phyloP scores from a whole-genome alignment of 108 stramenopile genomes.

The Discostella stelligeroides region DNA sequence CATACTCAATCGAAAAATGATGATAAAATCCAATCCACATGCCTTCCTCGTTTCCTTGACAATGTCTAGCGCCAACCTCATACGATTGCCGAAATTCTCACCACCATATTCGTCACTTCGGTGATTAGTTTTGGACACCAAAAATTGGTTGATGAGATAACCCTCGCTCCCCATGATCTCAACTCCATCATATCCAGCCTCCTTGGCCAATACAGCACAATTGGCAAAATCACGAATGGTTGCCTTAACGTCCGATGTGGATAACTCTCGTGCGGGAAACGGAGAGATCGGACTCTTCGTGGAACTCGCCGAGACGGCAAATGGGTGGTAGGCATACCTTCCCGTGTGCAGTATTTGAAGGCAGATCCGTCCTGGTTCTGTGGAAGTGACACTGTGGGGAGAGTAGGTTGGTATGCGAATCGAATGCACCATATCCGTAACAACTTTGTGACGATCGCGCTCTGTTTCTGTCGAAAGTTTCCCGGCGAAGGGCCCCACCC shows the following conservation, averaged over 20 bases:
- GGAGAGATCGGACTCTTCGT: slow-evolving; percentile 91
- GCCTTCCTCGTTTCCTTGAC: slow-evolving; percentile 85
- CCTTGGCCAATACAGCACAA: slow-evolving; percentile 83
- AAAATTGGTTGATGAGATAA: slow-evolving; percentile 97
- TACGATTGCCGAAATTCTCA: slow-evolving; percentile 83
- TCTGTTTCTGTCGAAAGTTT: slow-evolving; percentile 85
- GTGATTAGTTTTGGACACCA: slow-evolving; percentile 85
- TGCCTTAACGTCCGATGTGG: slow-evolving; percentile 61
- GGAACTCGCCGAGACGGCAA: slow-evolving; percentile 83
- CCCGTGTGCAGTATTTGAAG: slow-evolving; percentile 95
- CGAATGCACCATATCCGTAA: slow-evolving; percentile 90
- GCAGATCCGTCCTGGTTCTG: slow-evolving; percentile 66
- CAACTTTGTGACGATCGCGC: slow-evolving; percentile 82
- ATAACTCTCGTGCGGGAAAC: slow-evolving; percentile 81
- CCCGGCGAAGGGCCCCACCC: slow-evolving; percentile 91
- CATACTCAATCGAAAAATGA: slow-evolving; percentile 96
- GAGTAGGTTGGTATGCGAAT: slow-evolving; percentile 70
- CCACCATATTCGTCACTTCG: slow-evolving; percentile 95
- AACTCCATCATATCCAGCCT: slow-evolving; percentile 98
- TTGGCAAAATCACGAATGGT: slow-evolving; percentile 92
- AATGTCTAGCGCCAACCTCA: slow-evolving; percentile 90
- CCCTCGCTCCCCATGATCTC: slow-evolving; percentile 99
- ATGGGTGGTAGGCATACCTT: slow-evolving; percentile 96
- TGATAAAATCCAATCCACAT: slow-evolving; percentile 89
- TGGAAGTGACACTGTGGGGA: slow-evolving; percentile 10